Evolutionary conservation across 768 basidiomycete species (phyloP).

Genomic region (Tricholoma flavovirens): DNA sequence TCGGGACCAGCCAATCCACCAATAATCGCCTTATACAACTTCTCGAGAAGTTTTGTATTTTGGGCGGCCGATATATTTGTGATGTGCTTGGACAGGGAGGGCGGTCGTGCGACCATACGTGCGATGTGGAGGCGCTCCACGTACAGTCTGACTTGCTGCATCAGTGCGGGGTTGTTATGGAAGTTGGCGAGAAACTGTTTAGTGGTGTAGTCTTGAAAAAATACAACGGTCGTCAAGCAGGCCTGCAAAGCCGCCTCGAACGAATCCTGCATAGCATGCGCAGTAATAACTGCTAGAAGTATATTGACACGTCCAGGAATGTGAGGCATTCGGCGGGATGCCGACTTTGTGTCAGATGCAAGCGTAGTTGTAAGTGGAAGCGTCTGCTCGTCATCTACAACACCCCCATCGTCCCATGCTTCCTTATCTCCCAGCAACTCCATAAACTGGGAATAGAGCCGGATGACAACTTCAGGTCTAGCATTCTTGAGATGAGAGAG

Average conservation of each 20-base stretch:
- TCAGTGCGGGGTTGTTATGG: conserved; percentile 27
- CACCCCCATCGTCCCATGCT: conserved; percentile 17
- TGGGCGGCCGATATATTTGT: conserved; percentile 35
- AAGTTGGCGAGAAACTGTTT: conserved; percentile 37
- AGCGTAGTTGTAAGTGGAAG: conserved; percentile 2
- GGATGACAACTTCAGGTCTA: conserved; percentile 37
- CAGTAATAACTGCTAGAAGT: conserved; percentile 51
- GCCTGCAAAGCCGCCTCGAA: conserved; percentile 50
- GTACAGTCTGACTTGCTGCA: conserved; percentile 38
- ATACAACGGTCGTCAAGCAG: conserved; percentile 34
- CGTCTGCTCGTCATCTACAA: conserved; percentile 2
- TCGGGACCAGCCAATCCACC: conserved; percentile 45
- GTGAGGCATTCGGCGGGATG: conserved; percentile 8
- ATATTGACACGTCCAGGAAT: conserved; percentile 31
- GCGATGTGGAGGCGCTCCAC: conserved; percentile 45
- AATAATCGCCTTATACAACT: conserved; percentile 46
- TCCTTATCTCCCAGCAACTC: conserved; percentile 18
- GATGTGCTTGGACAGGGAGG: conserved; percentile 45
- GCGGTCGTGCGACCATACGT: conserved; percentile 44
- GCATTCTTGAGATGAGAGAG: conserved; percentile 34
- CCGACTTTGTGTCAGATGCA: conserved; percentile 18
- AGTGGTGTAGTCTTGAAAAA: conserved; percentile 28
- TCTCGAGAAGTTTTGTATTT: conserved; percentile 30
- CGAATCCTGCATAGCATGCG: conserved; percentile 52
- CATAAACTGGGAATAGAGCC: conserved; percentile 38